These are phyloP conservation scores for Tulasnella sp. DNA, from an alignment of 768 basidiomycete genomes.

Conservation along the genomic window DNA sequence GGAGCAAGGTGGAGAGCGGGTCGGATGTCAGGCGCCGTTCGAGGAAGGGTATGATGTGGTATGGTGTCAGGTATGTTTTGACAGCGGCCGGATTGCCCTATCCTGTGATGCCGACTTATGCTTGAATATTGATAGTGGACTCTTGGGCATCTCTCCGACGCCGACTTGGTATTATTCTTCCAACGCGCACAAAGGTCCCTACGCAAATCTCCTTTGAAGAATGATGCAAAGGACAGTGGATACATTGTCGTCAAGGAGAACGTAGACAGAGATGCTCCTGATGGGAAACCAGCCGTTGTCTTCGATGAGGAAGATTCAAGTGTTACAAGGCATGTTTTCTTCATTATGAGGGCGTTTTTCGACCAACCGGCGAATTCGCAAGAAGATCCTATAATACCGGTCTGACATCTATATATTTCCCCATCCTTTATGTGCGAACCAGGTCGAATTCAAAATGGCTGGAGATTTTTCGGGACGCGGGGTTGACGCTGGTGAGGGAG, in stretches of 20 bases:
- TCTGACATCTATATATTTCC: background rate
- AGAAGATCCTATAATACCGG: background rate
- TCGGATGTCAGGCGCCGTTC: constrained; percentile 23
- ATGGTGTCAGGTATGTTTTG: constrained; percentile 85
- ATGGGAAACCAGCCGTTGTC: constrained; percentile 40
- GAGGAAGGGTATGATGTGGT: constrained; percentile 73
- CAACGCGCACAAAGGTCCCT: constrained; percentile 51
- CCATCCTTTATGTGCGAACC: constrained; percentile 1
- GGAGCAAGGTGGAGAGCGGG: constrained; percentile 14
- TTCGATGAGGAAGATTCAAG: constrained; percentile 87
- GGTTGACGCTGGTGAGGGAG: constrained; percentile 58
- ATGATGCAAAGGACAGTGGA: constrained; percentile 30
- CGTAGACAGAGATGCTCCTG: constrained; percentile 49
- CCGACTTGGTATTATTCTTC: constrained; percentile 70
- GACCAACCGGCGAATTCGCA: constrained; percentile 5
- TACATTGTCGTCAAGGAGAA: constrained; percentile 91
- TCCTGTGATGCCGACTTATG: background rate
- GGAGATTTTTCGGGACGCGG: constrained; percentile 59
- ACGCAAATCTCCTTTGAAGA: constrained; percentile 26
- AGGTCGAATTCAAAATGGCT: constrained; percentile 85
- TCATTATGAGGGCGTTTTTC: background rate
- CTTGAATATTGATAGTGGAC: constrained; percentile 50
- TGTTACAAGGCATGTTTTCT: constrained; percentile 57
- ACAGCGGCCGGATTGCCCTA: background rate
- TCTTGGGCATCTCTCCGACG: constrained; percentile 71